phyloP scores from a whole-genome alignment of 2,329 filamentous ascomycete species.

The Amphichorda felina region DNA sequence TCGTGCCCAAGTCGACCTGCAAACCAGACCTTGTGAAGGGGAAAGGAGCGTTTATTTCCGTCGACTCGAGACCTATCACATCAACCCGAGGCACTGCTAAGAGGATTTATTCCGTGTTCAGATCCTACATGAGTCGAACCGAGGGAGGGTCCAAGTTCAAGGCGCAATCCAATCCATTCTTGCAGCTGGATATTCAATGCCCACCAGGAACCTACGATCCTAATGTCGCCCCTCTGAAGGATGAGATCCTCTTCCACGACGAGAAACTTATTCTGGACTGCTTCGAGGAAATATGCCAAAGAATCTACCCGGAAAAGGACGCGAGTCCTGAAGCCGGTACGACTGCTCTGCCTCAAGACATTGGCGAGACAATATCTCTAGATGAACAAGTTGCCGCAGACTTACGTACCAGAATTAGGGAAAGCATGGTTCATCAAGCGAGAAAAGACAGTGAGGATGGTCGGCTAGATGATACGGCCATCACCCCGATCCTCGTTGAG shows the following conservation, averaged over 20 bases:
- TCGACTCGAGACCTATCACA: slow-evolving; percentile 56
- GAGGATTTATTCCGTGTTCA: slow-evolving; percentile 43
- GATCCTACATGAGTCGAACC: slow-evolving; percentile 28
- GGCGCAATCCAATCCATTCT: slow-evolving; percentile 34
- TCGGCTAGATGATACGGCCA: too few relatives aligned
- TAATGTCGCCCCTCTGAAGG: slow-evolving; percentile 61
- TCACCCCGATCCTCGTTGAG: too few relatives aligned
- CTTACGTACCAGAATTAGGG: background rate
- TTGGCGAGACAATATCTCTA: background rate
- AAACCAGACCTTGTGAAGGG: slow-evolving; percentile 26
- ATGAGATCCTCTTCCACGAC: slow-evolving; percentile 57
- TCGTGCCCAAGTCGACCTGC: slow-evolving; percentile 41
- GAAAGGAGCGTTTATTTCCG: slow-evolving; percentile 49
- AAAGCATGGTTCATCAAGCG: too few relatives aligned
- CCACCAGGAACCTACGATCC: slow-evolving; percentile 53
- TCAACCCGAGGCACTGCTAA: slow-evolving; percentile 42
- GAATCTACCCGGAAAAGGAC: slow-evolving; percentile 19
- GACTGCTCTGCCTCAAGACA: background rate
- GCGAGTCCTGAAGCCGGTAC: background rate
- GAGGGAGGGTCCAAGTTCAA: slow-evolving; percentile 8
- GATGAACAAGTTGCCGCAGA: background rate
- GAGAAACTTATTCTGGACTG: slow-evolving; percentile 30
- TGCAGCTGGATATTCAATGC: slow-evolving; percentile 53
- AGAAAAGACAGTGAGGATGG: too few relatives aligned
- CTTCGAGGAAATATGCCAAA: slow-evolving; percentile 31